These are phyloP conservation scores for Capronia coronata DNA, from an alignment of 2,329 filamentous ascomycete species.

Conservation along the genomic window DNA sequence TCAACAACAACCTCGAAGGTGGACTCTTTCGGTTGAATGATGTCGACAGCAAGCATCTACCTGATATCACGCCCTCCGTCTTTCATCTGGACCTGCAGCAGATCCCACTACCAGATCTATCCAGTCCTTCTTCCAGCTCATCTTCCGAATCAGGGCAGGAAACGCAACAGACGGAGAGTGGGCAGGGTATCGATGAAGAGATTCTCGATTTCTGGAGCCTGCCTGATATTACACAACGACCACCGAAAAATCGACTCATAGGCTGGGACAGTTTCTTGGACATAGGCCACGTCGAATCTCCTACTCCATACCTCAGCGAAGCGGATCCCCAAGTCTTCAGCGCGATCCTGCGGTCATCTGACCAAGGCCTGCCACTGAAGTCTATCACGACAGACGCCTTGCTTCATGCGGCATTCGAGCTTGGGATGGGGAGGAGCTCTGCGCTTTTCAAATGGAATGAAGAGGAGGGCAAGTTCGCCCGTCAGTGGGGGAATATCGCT, in stretches of 20 bases:
- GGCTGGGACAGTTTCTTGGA: slow-evolving; percentile 41
- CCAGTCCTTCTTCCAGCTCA: slow-evolving; percentile 8
- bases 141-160: slow-evolving; percentile 22
- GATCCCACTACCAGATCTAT: slow-evolving; percentile 15
- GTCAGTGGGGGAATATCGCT: slow-evolving; percentile 39
- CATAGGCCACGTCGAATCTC: slow-evolving; percentile 31
- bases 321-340: slow-evolving; percentile 38
- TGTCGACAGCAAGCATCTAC: slow-evolving; percentile 9
- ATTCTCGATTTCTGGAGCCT: slow-evolving; percentile 35
- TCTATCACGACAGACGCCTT: slow-evolving; percentile 35
- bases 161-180: slow-evolving; percentile 10
- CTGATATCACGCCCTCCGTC: slow-evolving; percentile 9
- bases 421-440: slow-evolving; percentile 42
- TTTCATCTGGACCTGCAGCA: slow-evolving; percentile 18
- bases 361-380: background rate
- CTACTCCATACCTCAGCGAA: slow-evolving; percentile 41
- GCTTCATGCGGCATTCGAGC: slow-evolving; percentile 36
- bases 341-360: slow-evolving; percentile 30
- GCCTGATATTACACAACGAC: slow-evolving; percentile 26
- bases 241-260: slow-evolving; percentile 23
- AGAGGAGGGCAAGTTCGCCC: slow-evolving; percentile 34
- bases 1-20: slow-evolving; percentile 22
- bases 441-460: slow-evolving; percentile 40
- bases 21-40: slow-evolving; percentile 19
- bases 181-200: slow-evolving; percentile 24